Base-by-base conservation (phyloP, 495 filamentous ascomycete species). In the Penicillium longicatenatum region DNA sequence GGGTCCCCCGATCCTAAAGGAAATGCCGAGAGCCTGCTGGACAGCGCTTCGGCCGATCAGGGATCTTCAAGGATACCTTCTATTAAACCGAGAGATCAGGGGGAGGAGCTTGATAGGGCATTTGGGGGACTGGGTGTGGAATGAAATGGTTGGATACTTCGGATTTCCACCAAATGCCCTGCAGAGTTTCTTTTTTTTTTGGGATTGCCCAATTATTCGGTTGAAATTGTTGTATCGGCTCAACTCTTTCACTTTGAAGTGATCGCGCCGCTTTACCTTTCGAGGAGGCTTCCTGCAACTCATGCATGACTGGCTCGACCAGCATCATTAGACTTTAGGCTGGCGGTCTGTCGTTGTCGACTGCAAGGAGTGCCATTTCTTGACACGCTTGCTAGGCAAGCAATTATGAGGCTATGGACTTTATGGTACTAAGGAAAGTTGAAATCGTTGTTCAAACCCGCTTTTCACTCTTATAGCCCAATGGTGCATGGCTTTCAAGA, bases 81-180 rank as follows among this genome's bases (percentile, higher is more conserved):
- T 2, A 77, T 78, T 73, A 73, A 73, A 4, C 79, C 81, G 5
- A 77, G 82, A 16, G 73, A 75, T 54, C 82, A 86, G 59, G 93
- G 91, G 5, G 89, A 87, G 60, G 89, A 96, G 72, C 69, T 98
- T 60, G 93, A 98, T 78, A 76, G 91, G 58, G 92, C 87, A 43
- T 98, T 97, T 83, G 93, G 93, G 1, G 83, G 82, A 26, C 71
- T 92, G 70, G 79, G 61, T 48, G 51, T 79, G 67, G 76, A 78
- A 73, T 79, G 70, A 78, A 21, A 35, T 11, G 19, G 31, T n/a
- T 9, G 44, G 11, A 42, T n/a, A 14, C 10, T 21, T 51, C 14
- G 17, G 8, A 26, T 14, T 14, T n/a, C 24, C 45, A 29, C 22
- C 24, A 12, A 26, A 9, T 16, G 11, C 31, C 12, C 12, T 51